Evolutionary conservation across 2,329 filamentous ascomycete genomes (phyloP).

Genomic region (Botryotinia narcissicola): DNA sequence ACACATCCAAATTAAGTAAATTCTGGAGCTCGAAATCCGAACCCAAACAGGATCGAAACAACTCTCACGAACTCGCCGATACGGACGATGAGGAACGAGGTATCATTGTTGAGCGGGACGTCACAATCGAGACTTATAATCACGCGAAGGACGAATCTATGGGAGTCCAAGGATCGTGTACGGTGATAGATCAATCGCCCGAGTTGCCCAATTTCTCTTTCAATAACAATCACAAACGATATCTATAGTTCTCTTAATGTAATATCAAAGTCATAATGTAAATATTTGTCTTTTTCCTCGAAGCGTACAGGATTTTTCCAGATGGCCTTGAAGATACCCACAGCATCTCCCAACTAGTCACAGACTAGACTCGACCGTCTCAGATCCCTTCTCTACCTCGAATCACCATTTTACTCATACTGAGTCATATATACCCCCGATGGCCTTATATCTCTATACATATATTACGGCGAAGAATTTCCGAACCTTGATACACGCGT

Average conservation of each 20-base stretch:
- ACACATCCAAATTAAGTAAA: background rate
- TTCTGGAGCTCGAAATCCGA: background rate
- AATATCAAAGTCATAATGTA: background rate
- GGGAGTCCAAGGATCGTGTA: background rate
- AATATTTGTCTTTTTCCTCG: background rate
- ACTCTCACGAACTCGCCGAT: background rate
- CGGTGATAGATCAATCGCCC: background rate
- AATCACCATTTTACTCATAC: too few species aligned
- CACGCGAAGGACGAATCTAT: background rate
- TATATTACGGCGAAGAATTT: background rate
- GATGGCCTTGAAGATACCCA: too few species aligned
- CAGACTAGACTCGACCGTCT: background rate
- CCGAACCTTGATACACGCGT: background rate
- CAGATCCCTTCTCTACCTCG: background rate
- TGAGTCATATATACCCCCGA: background rate
- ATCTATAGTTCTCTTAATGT: background rate
- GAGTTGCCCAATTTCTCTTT: background rate
- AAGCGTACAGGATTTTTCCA: background rate
- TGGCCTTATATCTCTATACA: background rate
- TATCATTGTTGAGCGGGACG: background rate
- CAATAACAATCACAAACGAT: background rate
- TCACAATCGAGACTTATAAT: background rate
- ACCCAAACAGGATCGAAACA: background rate
- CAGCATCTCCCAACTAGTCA: background rate
- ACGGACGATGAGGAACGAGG: background rate